Conservation (phyloP, 495 filamentous ascomycete species). For the Aspergillus ostianus region DNA sequence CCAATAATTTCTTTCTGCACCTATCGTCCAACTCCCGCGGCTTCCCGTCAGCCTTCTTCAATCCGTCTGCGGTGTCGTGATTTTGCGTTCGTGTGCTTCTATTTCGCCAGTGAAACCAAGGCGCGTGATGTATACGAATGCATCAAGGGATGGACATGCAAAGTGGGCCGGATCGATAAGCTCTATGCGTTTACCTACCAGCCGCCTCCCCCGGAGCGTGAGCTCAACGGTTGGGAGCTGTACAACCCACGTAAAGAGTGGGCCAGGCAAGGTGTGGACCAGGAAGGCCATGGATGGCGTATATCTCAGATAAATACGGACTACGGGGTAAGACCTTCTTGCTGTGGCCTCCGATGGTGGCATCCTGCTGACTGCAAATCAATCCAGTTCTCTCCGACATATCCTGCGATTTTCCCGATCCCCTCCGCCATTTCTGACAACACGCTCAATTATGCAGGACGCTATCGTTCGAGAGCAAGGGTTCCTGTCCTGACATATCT, state of each 20-base stretch:
- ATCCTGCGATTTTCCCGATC: constrained; percentile 80
- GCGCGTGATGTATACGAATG: constrained; percentile 87
- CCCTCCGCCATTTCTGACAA: constrained; percentile 92
- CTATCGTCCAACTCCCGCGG: constrained; percentile 66
- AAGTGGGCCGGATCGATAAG: constrained; percentile 79
- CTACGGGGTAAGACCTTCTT: constrained; percentile 57
- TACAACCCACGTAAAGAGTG: constrained; percentile 85
- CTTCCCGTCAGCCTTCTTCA: constrained; percentile 70
- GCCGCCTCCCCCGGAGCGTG: constrained; percentile 69
- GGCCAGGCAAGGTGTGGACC: constrained; percentile 73
- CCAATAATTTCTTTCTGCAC: constrained; percentile 80
- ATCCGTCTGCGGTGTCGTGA: constrained; percentile 89
- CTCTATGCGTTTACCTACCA: constrained; percentile 87
- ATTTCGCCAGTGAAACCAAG: constrained; percentile 70
- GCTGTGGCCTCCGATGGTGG: background rate
- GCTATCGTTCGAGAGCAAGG: constrained; percentile 80
- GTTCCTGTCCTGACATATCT: constrained; percentile 90
- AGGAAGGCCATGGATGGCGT: constrained; percentile 82
- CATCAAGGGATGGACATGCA: constrained; percentile 79
- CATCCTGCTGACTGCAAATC: constrained; percentile 26
- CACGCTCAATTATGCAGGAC: constrained; percentile 88
- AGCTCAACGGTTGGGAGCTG: constrained; percentile 79
- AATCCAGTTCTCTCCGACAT: constrained; percentile 85
- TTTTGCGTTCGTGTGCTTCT: constrained; percentile 89
- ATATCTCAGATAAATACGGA: constrained; percentile 87